Base-by-base conservation (phyloP, 2,329 filamentous ascomycete species). In the Fusarium guadeloupense region DNA sequence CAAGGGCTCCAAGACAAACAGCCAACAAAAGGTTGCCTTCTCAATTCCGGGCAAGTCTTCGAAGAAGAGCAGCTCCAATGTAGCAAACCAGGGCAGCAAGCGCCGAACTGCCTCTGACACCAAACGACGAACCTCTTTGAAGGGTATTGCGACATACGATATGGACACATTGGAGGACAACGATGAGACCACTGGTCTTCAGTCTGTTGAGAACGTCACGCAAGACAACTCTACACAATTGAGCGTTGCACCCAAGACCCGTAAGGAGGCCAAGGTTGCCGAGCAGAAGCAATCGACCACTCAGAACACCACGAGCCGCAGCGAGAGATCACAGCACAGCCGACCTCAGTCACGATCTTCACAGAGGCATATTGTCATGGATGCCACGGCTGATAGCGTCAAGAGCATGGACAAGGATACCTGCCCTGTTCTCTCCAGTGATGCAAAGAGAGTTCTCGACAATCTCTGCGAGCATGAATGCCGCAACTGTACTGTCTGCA, bases 401-500 rank as follows among this genome's bases (percentile, higher is more conserved):
- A 70, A 62, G 43, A 67, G 62, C 10, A 39, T 63, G 20, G 69
- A 70, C 33, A 69, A 64, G 47, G 71, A 74, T 38, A 65, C 70
- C 6, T 78, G 80, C 60, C 78, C 80, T n/a, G 75, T 77, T 2
- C 77, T 87, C 12, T 85, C 84, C 10, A 74, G 72, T 34, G 78
- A 82, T 51, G 83, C 83, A 45, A 81, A 80, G 33, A 80, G 78
- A 49, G 79, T 86, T 30, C 76, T 86, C 16, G 80, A 86, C 54
- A 74, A 74, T 38, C 76, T 86, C 21, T 84, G 81, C 64, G 78
- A 80, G 49, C 85, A 87, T 67, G 81, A 81, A 54, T 83, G 81
- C 62, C 74, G 76, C 49, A 85, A 86, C 72, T 87, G 85, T 72
- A 81, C 80, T 34, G 79, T 87, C 14, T 87, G 85, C 74, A 77